phyloP scores from a whole-genome alignment of 179 eudicot species.

The Camellia oleifera region DNA sequence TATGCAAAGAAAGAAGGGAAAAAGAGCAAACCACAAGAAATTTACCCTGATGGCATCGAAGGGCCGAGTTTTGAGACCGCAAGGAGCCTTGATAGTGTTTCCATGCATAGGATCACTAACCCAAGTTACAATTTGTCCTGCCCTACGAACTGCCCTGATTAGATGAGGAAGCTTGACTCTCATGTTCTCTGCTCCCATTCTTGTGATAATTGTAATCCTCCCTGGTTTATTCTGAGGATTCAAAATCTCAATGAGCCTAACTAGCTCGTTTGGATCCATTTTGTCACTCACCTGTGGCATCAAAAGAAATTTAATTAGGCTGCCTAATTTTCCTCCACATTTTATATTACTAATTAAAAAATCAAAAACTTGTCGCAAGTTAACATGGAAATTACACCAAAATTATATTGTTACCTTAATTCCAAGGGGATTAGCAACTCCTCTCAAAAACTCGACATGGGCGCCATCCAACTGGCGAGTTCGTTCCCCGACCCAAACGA shows the following conservation, averaged over 20 bases:
- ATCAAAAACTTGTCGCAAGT: background rate
- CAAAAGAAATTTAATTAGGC: background rate
- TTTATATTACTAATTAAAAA: background rate
- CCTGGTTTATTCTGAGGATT: conserved; percentile 44
- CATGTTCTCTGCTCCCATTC: conserved; percentile 57
- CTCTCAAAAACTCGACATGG: conserved; percentile 42
- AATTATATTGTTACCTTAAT: conserved; percentile 28
- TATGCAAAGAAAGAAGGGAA: background rate
- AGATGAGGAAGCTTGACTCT: conserved; percentile 45
- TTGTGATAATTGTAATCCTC: conserved; percentile 41
- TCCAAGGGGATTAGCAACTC: conserved; percentile 42
- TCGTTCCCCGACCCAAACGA: conserved; percentile 43
- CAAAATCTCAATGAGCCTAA: conserved; percentile 42
- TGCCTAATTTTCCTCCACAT: background rate
- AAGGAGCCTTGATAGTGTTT: conserved; percentile 87
- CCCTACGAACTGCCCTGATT: conserved; percentile 39
- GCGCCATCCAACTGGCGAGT: conserved; percentile 45
- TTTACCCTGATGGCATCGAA: conserved; percentile 86
- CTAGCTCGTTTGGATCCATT: conserved; percentile 45
- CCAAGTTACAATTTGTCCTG: conserved; percentile 40
- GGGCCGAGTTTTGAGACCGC: conserved; percentile 88
- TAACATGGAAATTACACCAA: background rate
- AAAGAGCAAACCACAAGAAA: background rate
- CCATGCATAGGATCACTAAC: conserved; percentile 69
- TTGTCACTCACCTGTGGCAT: conserved; percentile 40